Evolutionary conservation across 768 basidiomycete species (phyloP).

Genomic region (Russula sp.): DNA sequence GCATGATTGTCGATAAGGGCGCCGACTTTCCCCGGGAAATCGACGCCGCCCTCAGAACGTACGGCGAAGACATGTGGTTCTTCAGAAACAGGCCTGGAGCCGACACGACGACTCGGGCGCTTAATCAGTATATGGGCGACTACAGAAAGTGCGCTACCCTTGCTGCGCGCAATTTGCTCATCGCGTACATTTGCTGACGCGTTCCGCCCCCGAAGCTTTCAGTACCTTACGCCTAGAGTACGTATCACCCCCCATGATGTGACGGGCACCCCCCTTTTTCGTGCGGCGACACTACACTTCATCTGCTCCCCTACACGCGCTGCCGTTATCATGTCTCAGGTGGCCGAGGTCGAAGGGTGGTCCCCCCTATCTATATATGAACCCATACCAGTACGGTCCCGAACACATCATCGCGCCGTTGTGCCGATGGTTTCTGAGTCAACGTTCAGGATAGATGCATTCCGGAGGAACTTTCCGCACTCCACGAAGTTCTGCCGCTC

Average conservation of each 20-base stretch:
- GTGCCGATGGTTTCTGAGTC: conserved; percentile 11
- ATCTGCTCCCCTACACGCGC: conserved; percentile 80
- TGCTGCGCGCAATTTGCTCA: conserved; percentile 5
- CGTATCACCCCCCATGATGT: conserved; percentile 70
- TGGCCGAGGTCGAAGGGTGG: conserved; percentile 51
- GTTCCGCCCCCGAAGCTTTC: conserved; percentile 48
- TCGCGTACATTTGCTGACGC: conserved; percentile 11
- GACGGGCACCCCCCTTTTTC: conserved; percentile 43
- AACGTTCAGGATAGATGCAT: conserved; percentile 62
- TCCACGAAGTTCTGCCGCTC: conserved; percentile 50
- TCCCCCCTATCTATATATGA: conserved; percentile 69
- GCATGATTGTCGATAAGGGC: conserved; percentile 84
- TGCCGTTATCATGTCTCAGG: conserved; percentile 56
- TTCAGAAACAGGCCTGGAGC: conserved; percentile 54
- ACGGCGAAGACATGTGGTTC: conserved; percentile 73
- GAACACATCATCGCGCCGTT: neutral
- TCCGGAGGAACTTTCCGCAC: conserved; percentile 69
- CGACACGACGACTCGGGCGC: conserved; percentile 66
- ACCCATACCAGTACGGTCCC: conserved; percentile 67
- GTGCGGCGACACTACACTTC: conserved; percentile 63
- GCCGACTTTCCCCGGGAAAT: conserved; percentile 63
- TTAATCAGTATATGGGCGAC: conserved; percentile 73
- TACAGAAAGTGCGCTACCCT: conserved; percentile 48
- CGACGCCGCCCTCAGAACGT: conserved; percentile 48
- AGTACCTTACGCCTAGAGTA: conserved; percentile 68